Base-by-base conservation (phyloP, 1,284 basidiomycete species). In the Vanrija pseudolonga region DNA sequence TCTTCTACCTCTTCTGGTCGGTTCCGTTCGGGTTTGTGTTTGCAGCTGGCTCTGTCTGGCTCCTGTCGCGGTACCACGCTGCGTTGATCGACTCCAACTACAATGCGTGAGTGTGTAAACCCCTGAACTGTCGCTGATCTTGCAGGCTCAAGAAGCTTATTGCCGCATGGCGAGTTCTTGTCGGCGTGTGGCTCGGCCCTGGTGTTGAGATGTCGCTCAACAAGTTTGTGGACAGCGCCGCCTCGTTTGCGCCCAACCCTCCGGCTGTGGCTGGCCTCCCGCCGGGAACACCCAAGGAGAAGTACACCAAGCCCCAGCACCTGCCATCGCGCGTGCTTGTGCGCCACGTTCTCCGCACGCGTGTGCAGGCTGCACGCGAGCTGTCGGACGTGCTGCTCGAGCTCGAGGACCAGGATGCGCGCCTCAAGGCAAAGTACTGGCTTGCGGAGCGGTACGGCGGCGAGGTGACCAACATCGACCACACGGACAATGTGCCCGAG, bases 171-270 rank as follows among this genome's bases (percentile, higher is more conserved):
- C 85, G 90, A 49, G 84, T 94, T 17, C 81, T 96, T 14, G 83
- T 94, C 60, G 93, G 91, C 14, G 84, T 95, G 12, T 96, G 92
- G 92, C 81, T 83, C 3, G 90, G 92, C 9, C 85, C 84, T 67
- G 79, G 78, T 40, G 89, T 84, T 82, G 91, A 95, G 62, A 79
- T 93, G 51, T 83, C 87, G 4, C 80, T 94, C 39, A 81, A 85
- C n/a, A 84, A 84, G 53, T 92, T 90, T 72, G 45, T 76, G 14
- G 68, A 66, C 19, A 55, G 61, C 15, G 64, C 66, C 2, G 56
- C 64, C 9, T 42, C 50, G 17, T 73, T 67, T 54, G 72, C 65
- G 3, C 67, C 71, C 18, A 67, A 70, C 61, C 71, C 71, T 39
- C 73, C 71, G 15, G 63, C 67, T 22, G 50, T 65, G 36, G 63